Conservation (phyloP, 208 protist species). For the Leishmania turanica region DNA sequence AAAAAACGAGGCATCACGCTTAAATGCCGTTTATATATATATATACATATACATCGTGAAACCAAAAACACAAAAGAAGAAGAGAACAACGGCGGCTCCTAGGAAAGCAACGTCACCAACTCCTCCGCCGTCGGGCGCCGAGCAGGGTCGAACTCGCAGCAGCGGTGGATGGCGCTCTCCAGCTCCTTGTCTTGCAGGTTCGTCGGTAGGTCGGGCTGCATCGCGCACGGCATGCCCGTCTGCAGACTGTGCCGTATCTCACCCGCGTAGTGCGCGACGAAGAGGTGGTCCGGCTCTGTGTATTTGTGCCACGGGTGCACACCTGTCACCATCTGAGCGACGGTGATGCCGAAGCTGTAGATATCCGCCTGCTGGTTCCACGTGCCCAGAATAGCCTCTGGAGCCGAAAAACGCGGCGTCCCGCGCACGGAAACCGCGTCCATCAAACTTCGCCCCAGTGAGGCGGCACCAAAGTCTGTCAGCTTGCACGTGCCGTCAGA, state of each 20-base stretch:
- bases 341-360: conserved; percentile 87
- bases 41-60: neutral
- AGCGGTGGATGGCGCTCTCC: conserved; percentile 37
- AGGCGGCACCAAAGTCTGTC: conserved; percentile 87
- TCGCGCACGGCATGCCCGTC: conserved; percentile 33
- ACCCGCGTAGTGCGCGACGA: conserved; percentile 43
- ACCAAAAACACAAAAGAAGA: neutral
- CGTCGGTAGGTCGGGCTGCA: conserved; percentile 47
- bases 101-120: conserved; percentile 49
- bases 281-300: conserved; percentile 49
- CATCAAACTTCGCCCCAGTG: conserved; percentile 46
- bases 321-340: conserved; percentile 71
- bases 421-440: conserved; percentile 45
- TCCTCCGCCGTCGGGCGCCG: conserved; percentile 52
- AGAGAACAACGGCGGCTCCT: neutral
- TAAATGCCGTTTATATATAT: neutral
- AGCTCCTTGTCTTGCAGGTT: conserved; percentile 47
- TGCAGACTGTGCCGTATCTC: conserved; percentile 36
- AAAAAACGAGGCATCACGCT: neutral
- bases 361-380: conserved; percentile 68
- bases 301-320: conserved; percentile 62
- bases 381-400: conserved; percentile 62
- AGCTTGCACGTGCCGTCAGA: conserved; percentile 85
- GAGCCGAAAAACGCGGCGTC: conserved; percentile 77
- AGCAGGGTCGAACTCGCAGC: conserved; percentile 44